Conservation (phyloP, 176 grass and related monocot genomes). For the Carex parvula region DNA sequence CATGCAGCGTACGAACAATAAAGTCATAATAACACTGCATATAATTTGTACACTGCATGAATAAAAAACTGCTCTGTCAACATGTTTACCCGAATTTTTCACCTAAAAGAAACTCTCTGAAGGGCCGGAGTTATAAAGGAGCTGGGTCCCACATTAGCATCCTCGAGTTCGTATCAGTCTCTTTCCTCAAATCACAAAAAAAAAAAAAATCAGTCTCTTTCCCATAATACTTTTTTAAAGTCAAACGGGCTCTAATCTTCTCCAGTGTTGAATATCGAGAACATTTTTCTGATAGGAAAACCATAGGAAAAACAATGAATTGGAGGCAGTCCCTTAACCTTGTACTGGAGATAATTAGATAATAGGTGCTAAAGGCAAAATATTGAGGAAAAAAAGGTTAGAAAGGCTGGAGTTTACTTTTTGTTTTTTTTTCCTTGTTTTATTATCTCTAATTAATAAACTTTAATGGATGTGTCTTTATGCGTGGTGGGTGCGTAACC, state of each 20-base stretch:
- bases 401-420: constrained; percentile 15
- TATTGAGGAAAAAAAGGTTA: background rate
- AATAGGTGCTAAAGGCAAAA: constrained; percentile 1
- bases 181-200: too few species aligned
- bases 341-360: background rate
- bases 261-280: background rate
- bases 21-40: too few species aligned
- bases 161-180: background rate
- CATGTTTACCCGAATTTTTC: background rate
- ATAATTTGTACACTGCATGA: too few species aligned
- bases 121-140: background rate
- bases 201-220: background rate
- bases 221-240: constrained; percentile 10
- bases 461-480: background rate
- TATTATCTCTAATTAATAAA: constrained; percentile 24
- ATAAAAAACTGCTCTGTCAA: too few species aligned
- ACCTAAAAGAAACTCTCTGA: background rate
- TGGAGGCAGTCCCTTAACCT: background rate
- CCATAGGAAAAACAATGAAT: background rate
- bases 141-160: constrained; percentile 16
- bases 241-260: constrained; percentile 8
- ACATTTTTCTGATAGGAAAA: background rate
- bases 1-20: too few species aligned
- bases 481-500: background rate
- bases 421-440: constrained; percentile 12